phyloP scores from a whole-genome alignment of 2,329 filamentous ascomycete species.

The Trichoderma guizhouense region DNA sequence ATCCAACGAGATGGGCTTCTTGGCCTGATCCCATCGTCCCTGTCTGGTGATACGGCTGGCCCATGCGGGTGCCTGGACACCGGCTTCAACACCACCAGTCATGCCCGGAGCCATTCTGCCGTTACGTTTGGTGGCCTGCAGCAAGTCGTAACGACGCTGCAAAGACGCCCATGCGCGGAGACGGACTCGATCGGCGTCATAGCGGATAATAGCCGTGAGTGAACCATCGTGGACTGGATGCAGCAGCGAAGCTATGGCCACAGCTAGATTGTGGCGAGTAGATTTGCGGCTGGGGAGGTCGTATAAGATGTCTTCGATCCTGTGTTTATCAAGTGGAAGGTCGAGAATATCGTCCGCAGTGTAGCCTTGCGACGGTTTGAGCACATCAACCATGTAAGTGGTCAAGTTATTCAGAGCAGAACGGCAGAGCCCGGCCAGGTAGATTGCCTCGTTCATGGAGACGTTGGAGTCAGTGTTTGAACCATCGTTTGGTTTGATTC shows the following conservation, averaged over 20 bases:
- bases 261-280: constrained; percentile 30
- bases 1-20: constrained; percentile 30
- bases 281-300: constrained; percentile 37
- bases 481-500: not conserved
- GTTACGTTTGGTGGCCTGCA: constrained; percentile 32
- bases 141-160: constrained; percentile 35
- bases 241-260: constrained; percentile 31
- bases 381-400: constrained; percentile 28
- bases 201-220: constrained; percentile 37
- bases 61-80: constrained; percentile 34
- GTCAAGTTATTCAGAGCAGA: constrained; percentile 29
- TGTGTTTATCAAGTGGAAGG: constrained; percentile 31
- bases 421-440: constrained; percentile 31
- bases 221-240: constrained; percentile 35
- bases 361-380: constrained; percentile 30
- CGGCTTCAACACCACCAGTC: constrained; percentile 31
- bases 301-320: constrained; percentile 32
- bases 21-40: constrained; percentile 33
- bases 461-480: not conserved
- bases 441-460: constrained; percentile 25
- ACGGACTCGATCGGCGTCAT: constrained; percentile 36
- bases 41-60: constrained; percentile 33
- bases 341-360: constrained; percentile 36
- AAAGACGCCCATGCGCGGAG: constrained; percentile 36
- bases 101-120: constrained; percentile 29